Evolutionary conservation across 495 filamentous ascomycete species (phyloP), one percentile per base, ranked within the genome.

Genomic region (Pseudomonodictys pantanalensis): DNA sequence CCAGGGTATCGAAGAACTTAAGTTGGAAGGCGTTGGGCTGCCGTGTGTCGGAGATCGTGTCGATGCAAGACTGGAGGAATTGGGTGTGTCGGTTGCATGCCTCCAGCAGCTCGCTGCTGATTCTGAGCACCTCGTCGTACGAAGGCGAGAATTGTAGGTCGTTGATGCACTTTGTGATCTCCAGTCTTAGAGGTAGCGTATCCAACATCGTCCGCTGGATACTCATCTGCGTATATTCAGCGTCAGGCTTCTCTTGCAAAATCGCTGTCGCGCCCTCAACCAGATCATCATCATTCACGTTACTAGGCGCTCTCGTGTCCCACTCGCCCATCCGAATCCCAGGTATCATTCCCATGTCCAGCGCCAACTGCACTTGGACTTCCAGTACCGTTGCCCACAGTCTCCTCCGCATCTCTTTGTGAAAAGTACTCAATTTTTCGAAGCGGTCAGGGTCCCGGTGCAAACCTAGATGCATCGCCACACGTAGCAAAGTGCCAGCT

Each of bases 391-490:
- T 52, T 15, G 60, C 52, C 60, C 60, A 63, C 11, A 63, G 30
- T 25, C 60, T 43, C 18, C 60, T 15, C 23, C 53, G 32, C 42
- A 63, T 52, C 20, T 63, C 52, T 0, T 22, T 24, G 10, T 52
- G 33, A 26, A 57, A 57, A 6, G n/a, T 11, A 1, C 52, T 52
- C 6, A 57, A 32, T 18, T 48, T 57, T 2, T 44, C 26, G 22
- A 63, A 57, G 25, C 57, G 44, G 7, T 33, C 35, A 2, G 60
- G 60, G 22, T 63, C 60, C 9, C 60, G 52, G 41, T 63, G 60
- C 1, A 63, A 41, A 25, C 60, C 60, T 12, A 63, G 20, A 47
- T 63, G 60, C 60, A 63, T 63, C 10, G 60, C 60, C n/a, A 24
- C 50, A 12, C 53, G 44, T 11, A 63, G 26, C 0, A 63, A 44